Conservation (phyloP, 179 eudicot genomes). For the Silene vulgaris region DNA sequence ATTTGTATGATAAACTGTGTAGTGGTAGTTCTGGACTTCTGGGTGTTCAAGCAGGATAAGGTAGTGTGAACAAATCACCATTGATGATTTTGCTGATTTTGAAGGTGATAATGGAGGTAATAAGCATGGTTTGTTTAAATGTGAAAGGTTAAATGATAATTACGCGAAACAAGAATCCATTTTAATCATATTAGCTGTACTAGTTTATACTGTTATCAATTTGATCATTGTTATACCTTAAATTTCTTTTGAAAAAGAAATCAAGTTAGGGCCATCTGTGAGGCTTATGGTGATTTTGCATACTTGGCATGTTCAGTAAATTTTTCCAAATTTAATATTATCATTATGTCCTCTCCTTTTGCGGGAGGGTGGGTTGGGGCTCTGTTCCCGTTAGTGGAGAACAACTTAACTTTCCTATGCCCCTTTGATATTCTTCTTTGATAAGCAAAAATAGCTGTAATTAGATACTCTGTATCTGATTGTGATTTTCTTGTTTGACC, state of each 20-base stretch:
- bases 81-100: neutral
- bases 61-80: neutral
- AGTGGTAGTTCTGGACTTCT: too few species aligned
- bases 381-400: neutral
- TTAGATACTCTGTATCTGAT: neutral
- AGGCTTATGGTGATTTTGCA: neutral
- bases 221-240: neutral
- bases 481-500: slow-evolving; percentile 16
- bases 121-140: neutral
- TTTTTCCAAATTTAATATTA: neutral
- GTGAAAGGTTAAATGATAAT: too few species aligned
- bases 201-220: neutral
- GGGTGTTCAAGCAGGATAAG: too few species aligned
- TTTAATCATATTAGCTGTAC: neutral
- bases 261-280: too few species aligned
- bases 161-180: neutral
- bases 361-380: neutral
- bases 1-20: too few species aligned
- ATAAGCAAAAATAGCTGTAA: neutral
- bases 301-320: neutral
- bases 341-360: neutral
- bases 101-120: too few species aligned
- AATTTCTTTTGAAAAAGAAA: too few species aligned
- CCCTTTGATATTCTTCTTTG: neutral
- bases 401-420: neutral